Percentiles rank a stretch among this genome's conserved stretches.
phyloP scores from a whole-genome alignment of 306 rosid genomes.

The Ammopiptanthus mongolicus region DNA sequence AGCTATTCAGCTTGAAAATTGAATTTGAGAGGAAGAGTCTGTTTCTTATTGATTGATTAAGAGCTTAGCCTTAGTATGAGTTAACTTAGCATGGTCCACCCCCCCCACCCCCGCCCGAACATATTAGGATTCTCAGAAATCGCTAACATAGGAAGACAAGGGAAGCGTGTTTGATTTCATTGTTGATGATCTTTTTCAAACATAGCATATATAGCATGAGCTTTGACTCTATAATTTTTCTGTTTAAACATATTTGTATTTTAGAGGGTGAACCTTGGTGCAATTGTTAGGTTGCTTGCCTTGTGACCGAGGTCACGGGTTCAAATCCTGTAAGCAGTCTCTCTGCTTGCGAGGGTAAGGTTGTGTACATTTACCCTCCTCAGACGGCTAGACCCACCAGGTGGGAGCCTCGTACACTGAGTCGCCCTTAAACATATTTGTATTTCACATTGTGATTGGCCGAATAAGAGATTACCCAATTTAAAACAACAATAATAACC shows the following conservation, averaged over 20 bases:
- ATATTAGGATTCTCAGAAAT: not conserved
- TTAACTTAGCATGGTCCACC: not conserved
- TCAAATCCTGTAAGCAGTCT: no score
- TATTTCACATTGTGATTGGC: not conserved
- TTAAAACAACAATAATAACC: not conserved
- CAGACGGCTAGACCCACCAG: no score
- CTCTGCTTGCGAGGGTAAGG: no score
- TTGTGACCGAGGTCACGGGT: no score
- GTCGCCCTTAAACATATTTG: not conserved
- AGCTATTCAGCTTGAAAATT: no score
- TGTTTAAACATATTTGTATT: not conserved
- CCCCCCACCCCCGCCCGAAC: not conserved
- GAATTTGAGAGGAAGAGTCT: not conserved
- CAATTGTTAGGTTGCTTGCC: no score
- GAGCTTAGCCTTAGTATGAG: not conserved
- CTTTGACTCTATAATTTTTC: not conserved
- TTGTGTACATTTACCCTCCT: no score
- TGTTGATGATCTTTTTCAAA: not conserved
- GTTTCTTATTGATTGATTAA: conserved; percentile 6
- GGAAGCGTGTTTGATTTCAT: not conserved
- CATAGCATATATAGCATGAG: not conserved
- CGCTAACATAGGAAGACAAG: not conserved
- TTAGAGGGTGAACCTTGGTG: no score
- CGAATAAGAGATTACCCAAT: not conserved
- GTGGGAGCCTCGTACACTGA: no score